Base-by-base conservation (phyloP, 768 basidiomycete genomes). In the Rhodotorula paludigena region DNA sequence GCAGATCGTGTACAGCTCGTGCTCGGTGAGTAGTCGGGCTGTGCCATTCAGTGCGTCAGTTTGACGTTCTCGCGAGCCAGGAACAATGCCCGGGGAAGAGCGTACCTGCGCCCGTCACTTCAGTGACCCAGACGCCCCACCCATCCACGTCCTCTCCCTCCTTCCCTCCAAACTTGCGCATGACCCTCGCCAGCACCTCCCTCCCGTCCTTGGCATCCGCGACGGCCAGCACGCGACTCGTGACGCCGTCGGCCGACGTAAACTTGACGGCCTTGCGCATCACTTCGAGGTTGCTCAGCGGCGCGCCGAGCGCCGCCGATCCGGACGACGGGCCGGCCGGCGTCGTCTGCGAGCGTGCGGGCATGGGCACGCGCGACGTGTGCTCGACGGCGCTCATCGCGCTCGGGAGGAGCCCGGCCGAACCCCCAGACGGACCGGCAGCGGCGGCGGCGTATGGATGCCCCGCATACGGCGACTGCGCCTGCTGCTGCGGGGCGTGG, bases 261-360 rank as follows among this genome's bases (percentile, higher is more conserved):
- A 99, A 96, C 77, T 92, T 97, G 75, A 99, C 87, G 30, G 90
- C 80, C 77, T 89, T 91, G 63, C 87, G 83, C 54, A 89, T 83
- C 60, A 93, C 80, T 55, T 92, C 89, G 25, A 89, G 79, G 0
- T 87, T 86, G 32, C 60, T 49, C 39, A 55, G 48, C 39, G 63
- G 33, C 16, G 64, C 25, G 38, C 57, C 25, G 32, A 57, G 8
- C 30, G 51, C n/a, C 52, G 35, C 0, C 35, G 51, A 30, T 41
- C n/a, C n/a, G n/a, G n/a, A n/a, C n/a, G n/a, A n/a, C n/a, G n/a
- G n/a, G n/a, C n/a, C n/a, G n/a, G 69, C 32, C 20, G 53, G 28
- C 28, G 28, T 39, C 38, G 36, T 35, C 33, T 18, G 35, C 5
- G 52, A 25, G 32, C 47, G 51, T 59, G 23, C 32, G 57, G 58